These are phyloP conservation scores for Cladosporium velox DNA, from an alignment of 2,329 filamentous ascomycete species.

Conservation along the genomic window DNA sequence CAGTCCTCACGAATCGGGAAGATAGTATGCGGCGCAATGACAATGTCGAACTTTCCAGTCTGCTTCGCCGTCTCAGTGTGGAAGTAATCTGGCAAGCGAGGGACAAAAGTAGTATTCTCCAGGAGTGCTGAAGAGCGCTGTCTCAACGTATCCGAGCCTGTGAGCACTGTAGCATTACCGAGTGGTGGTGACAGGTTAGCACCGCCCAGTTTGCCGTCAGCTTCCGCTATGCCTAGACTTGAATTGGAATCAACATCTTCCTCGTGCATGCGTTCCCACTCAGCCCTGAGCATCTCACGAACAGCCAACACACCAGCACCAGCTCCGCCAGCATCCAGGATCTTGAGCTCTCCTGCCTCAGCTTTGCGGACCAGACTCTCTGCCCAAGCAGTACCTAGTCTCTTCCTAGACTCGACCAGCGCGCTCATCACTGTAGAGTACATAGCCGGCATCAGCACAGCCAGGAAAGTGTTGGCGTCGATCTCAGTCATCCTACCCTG, in stretches of 20 bases:
- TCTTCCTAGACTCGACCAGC: slow-evolving; percentile 71
- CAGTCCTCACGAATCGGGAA: slow-evolving; percentile 75
- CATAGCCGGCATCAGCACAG: slow-evolving; percentile 67
- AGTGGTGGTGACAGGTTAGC: slow-evolving; percentile 52
- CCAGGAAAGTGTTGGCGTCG: slow-evolving; percentile 72
- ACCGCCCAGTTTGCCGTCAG: slow-evolving; percentile 40
- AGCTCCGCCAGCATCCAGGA: slow-evolving; percentile 74
- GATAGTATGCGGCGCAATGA: slow-evolving; percentile 84
- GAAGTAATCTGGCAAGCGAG: slow-evolving; percentile 84
- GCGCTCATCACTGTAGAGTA: slow-evolving; percentile 69
- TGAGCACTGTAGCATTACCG: slow-evolving; percentile 78
- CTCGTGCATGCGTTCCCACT: slow-evolving; percentile 71
- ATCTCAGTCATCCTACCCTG: slow-evolving; percentile 71
- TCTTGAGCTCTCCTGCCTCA: slow-evolving; percentile 58
- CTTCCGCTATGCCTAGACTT: slow-evolving; percentile 33
- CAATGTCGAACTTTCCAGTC: slow-evolving; percentile 73
- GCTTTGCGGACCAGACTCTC: slow-evolving; percentile 60
- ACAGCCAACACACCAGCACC: slow-evolving; percentile 75
- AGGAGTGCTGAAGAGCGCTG: slow-evolving; percentile 75
- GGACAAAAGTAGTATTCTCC: slow-evolving; percentile 87
- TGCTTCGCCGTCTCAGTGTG: slow-evolving; percentile 48
- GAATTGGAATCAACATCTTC: slow-evolving; percentile 25
- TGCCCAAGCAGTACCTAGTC: slow-evolving; percentile 71
- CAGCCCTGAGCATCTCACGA: slow-evolving; percentile 74
- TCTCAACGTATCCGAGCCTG: slow-evolving; percentile 73